Percentiles rank a stretch among this genome's conserved stretches.
phyloP scores from a whole-genome alignment of 139 green algal species.

The Closterium sp. region DNA sequence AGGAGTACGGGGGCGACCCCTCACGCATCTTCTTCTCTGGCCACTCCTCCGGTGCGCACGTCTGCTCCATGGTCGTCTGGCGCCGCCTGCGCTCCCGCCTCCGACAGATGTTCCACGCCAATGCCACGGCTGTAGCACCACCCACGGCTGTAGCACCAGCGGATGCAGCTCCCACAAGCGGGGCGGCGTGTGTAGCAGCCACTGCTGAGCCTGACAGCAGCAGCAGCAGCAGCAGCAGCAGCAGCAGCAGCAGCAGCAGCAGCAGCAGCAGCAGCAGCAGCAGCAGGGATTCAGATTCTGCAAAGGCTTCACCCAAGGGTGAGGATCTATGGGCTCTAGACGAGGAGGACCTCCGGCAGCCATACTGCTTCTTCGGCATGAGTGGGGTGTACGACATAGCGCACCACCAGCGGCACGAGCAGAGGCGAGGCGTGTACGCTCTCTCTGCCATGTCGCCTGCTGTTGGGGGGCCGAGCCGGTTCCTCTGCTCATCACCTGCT shows the following conservation, averaged over 20 bases:
- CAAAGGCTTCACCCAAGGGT: neutral
- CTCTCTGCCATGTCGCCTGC: constrained; percentile 40
- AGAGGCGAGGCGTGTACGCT: constrained; percentile 25
- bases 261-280: neutral
- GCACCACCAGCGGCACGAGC: constrained; percentile 28
- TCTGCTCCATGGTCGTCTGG: constrained; percentile 46
- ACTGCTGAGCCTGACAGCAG: neutral
- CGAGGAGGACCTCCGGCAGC: constrained; percentile 15
- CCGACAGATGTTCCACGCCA: neutral
- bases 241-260: neutral
- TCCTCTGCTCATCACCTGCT: constrained; percentile 19
- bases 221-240: neutral
- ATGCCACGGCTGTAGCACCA: neutral
- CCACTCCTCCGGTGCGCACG: constrained; percentile 49
- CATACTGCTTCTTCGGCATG: constrained; percentile 37
- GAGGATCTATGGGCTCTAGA: neutral
- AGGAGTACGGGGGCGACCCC: constrained; percentile 28
- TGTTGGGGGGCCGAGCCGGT: constrained; percentile 11
- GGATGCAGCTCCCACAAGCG: too few relatives aligned
- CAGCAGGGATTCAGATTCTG: neutral
- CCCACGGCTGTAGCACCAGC: neutral
- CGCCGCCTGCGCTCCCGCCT: neutral
- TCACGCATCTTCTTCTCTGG: constrained; percentile 43
- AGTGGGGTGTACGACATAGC: constrained; percentile 46
- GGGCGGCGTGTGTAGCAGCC: too few relatives aligned